Evolutionary conservation across 1,284 basidiomycete species (phyloP), one percentile per base, ranked within the genome.

Genomic region (Pyrrhoderma lamaoense): DNA sequence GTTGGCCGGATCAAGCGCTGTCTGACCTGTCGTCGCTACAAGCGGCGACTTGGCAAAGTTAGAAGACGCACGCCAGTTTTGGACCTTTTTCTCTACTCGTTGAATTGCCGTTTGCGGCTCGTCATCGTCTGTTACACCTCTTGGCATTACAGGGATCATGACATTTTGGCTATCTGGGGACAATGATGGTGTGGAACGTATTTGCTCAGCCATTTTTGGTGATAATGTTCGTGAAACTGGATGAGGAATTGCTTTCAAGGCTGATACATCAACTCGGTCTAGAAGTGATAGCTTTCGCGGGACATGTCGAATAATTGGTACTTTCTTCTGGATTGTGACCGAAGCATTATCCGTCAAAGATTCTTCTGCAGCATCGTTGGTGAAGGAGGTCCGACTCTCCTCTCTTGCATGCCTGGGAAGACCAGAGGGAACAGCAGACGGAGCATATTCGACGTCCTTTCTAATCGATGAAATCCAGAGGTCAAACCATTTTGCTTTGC

Each of bases 401-500:
- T 63, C 71, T 21, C 73, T 73, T 63, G 68, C 72, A 60, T 82
- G 80, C 9, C 67, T 68, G 23, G 73, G 45, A 8, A 70, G 60
- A 58, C 57, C 63, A 55, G 52, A 73, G 62, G 53, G 74, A 59
- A 56, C 66, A 4, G 67, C 66, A 21, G 72, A 73, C 1, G 69
- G 67, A 36, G 71, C 66, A 44, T 76, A 75, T 18, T 67, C 60
- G 31, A 66, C 58, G 42, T 79, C 74, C 58, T 77, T 64, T 42
- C 71, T 70, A 35, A 71, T 63, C 16, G 73, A 70, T 1, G 75
- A 70, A 16, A 82, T 57, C 87, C 87, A 89, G 2, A 78, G 64
- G 34, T 79, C 68, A 60, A 80, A 86, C 87, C 87, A 90, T 25
- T 79, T 73, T 21, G 86, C 87, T 57, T 78, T 78, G 34, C 69